These are phyloP conservation scores for Cymbopogon citratus DNA, from an alignment of 176 grass and related monocot species.

Conservation along the genomic window DNA sequence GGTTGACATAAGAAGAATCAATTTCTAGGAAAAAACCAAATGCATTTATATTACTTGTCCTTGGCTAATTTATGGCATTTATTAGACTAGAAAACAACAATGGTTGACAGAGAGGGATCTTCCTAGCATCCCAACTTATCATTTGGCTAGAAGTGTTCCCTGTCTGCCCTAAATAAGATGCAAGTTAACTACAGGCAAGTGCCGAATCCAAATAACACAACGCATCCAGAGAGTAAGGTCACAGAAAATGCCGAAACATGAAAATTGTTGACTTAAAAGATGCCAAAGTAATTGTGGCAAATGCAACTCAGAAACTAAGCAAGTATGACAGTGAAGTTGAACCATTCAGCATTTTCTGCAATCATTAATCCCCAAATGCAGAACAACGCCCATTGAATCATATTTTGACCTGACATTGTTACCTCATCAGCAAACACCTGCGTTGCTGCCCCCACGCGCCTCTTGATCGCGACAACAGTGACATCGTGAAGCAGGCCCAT, in stretches of 20 bases:
- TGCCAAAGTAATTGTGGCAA: background rate
- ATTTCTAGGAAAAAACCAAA: background rate
- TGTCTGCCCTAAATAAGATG: conserved; percentile 19
- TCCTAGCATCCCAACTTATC: conserved; percentile 14
- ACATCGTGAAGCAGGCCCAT: conserved; percentile 90
- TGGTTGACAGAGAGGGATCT: conserved; percentile 24
- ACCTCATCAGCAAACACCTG: conserved; percentile 82
- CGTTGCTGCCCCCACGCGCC: conserved; percentile 34
- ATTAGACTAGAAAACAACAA: conserved; percentile 11
- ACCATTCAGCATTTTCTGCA: background rate
- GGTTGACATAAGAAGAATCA: background rate
- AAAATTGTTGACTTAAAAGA: background rate
- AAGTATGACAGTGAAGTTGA: background rate
- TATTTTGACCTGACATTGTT: conserved; percentile 28
- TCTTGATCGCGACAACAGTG: conserved; percentile 84
- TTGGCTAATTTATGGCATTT: conserved; percentile 15
- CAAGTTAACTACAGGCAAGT: background rate
- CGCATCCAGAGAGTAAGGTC: background rate
- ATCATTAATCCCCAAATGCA: background rate
- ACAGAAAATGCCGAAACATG: background rate
- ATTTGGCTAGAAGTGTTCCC: conserved; percentile 14
- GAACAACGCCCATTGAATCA: background rate
- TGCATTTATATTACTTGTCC: conserved; percentile 34
- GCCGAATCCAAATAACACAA: background rate
- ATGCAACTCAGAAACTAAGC: conserved; percentile 1